Percentiles rank a stretch among this genome's conserved stretches.
These are phyloP conservation scores for Pelargonium myrrhifolium DNA, from an alignment of 441 rosid genomes.

Conservation along the genomic window DNA sequence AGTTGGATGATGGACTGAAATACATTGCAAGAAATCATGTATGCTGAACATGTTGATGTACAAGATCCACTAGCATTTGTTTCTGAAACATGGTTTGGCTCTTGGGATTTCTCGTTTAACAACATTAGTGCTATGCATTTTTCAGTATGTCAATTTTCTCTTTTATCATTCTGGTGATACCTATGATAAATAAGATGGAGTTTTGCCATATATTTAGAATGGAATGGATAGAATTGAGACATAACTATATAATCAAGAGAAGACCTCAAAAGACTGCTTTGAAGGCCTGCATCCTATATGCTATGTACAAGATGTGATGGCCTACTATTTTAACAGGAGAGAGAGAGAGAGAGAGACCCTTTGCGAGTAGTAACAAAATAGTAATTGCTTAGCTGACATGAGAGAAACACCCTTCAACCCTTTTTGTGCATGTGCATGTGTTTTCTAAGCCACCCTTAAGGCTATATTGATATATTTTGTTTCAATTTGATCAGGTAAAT, in stretches of 20 bases:
- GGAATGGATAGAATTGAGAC: neutral
- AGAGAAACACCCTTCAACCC: neutral
- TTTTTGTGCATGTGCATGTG: neutral
- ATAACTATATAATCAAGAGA: neutral
- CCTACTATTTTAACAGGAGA: neutral
- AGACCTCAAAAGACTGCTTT: neutral
- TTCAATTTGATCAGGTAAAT: constrained; percentile 1
- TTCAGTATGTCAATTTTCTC: neutral
- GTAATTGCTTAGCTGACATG: neutral
- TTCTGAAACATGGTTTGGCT: neutral
- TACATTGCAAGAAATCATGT: neutral
- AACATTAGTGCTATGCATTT: neutral
- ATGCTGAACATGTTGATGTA: neutral
- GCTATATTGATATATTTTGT: neutral
- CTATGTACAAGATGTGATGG: neutral
- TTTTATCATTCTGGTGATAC: neutral
- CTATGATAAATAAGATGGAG: neutral
- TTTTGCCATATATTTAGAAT: neutral
- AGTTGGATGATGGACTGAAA: neutral
- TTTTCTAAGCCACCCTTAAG: neutral
- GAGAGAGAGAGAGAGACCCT: no score
- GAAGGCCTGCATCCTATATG: neutral
- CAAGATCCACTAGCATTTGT: neutral
- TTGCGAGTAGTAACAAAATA: neutral
- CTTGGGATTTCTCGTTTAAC: neutral